A percentile compares a stretch with the other conserved stretches of the same genome.
Evolutionary conservation across 2,329 filamentous ascomycete species (phyloP).

Genomic region (Setomelanomma holmii): DNA sequence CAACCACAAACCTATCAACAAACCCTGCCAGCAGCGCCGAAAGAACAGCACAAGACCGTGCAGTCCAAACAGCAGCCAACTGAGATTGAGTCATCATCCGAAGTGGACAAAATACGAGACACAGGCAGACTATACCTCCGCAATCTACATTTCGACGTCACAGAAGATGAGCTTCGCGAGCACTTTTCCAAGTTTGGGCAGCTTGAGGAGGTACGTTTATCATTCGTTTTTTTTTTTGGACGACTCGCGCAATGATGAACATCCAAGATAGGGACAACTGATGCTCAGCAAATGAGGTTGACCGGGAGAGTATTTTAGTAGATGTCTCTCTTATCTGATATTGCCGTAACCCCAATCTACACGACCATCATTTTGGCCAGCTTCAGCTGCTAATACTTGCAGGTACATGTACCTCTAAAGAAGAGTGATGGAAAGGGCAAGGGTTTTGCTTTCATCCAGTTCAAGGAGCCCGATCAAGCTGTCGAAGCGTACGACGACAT

Average conservation of each 20-base stretch:
- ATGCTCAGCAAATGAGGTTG: constrained; percentile 94
- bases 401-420: constrained; percentile 88
- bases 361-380: neutral
- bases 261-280: constrained; percentile 99
- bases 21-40: neutral
- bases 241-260: constrained; percentile 76
- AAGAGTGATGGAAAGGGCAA: constrained; percentile 75
- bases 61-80: neutral
- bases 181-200: constrained; percentile 76
- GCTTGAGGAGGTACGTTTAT: constrained; percentile 80
- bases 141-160: constrained; percentile 83
- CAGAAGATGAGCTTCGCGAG: constrained; percentile 76
- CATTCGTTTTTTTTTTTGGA: constrained; percentile 24
- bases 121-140: constrained; percentile 85
- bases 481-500: constrained; percentile 78
- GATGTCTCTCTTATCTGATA: constrained; percentile 94
- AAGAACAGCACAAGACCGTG: neutral
- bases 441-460: constrained; percentile 90
- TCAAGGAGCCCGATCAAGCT: constrained; percentile 73
- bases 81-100: constrained; percentile 37
- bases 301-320: constrained; percentile 99
- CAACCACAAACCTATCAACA: neutral
- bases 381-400: constrained; percentile 30
- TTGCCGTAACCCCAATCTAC: constrained; percentile 26
- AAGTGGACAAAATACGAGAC: constrained; percentile 69